Conservation (phyloP, 2,329 filamentous ascomycete genomes). For the Diplocarpon rosae region DNA sequence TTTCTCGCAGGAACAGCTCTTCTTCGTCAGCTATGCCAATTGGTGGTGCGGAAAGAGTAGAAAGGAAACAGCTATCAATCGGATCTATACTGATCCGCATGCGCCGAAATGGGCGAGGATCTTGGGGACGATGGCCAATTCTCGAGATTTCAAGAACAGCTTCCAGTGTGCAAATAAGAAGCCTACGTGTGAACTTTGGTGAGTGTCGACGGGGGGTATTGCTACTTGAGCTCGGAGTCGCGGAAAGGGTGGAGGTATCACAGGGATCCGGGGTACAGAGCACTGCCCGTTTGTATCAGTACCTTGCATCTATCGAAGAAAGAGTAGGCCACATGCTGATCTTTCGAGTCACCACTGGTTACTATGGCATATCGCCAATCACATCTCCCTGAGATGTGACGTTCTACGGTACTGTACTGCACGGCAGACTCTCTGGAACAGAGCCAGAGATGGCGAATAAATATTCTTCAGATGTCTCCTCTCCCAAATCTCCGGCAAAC, state of each 20-base stretch:
- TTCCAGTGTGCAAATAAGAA: conserved; percentile 56
- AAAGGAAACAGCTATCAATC: conserved; percentile 43
- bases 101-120: conserved; percentile 52
- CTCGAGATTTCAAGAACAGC: conserved; percentile 53
- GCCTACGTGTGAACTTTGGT: conserved; percentile 62
- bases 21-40: conserved; percentile 55
- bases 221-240: neutral
- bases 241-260: too few relatives aligned
- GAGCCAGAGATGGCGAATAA: too few relatives aligned
- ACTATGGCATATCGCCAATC: too few relatives aligned
- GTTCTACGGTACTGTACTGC: too few relatives aligned
- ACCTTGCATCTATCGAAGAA: too few relatives aligned
- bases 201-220: neutral
- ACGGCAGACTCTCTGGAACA: too few relatives aligned
- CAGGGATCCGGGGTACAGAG: too few relatives aligned
- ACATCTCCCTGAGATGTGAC: too few relatives aligned
- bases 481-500: too few relatives aligned
- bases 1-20: conserved; percentile 58
- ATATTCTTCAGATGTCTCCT: too few relatives aligned
- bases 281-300: neutral
- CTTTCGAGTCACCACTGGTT: too few relatives aligned
- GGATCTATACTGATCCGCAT: conserved; percentile 54
- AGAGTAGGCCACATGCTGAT: too few relatives aligned
- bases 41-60: conserved; percentile 57
- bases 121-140: conserved; percentile 54